A percentile compares a stretch with the other conserved stretches of the same genome.
Evolutionary conservation across 306 rosid genomes (phyloP).

Genomic region (Abrus precatorius): DNA sequence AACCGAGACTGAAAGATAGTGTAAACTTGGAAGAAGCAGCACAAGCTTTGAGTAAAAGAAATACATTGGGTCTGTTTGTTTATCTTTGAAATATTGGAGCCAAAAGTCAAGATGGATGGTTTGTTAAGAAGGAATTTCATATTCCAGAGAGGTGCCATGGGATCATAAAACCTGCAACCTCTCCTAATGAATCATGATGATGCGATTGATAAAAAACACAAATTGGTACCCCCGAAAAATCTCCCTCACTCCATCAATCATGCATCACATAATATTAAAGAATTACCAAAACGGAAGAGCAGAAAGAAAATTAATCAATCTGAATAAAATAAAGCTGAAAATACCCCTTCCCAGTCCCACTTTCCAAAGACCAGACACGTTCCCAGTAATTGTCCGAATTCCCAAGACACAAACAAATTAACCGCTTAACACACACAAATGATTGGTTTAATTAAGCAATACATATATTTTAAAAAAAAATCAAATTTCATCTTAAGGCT

Average conservation of each 20-base stretch:
- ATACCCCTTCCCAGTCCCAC: constrained; percentile 51
- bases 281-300: background rate
- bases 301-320: background rate
- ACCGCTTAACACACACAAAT: too few species aligned
- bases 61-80: too few species aligned
- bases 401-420: constrained; percentile 39
- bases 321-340: constrained; percentile 2
- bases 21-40: background rate
- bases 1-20: background rate
- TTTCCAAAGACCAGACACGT: constrained; percentile 54
- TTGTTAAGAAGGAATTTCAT: background rate
- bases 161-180: background rate
- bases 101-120: background rate
- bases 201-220: background rate
- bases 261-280: background rate
- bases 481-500: too few species aligned
- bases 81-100: background rate
- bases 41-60: background rate
- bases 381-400: constrained; percentile 53
- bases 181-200: background rate
- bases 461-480: too few species aligned
- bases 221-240: background rate
- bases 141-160: background rate
- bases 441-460: too few species aligned
- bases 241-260: background rate